Conservation (phyloP, 2,329 filamentous ascomycete species). For the Tolypocladium guangdongense region DNA sequence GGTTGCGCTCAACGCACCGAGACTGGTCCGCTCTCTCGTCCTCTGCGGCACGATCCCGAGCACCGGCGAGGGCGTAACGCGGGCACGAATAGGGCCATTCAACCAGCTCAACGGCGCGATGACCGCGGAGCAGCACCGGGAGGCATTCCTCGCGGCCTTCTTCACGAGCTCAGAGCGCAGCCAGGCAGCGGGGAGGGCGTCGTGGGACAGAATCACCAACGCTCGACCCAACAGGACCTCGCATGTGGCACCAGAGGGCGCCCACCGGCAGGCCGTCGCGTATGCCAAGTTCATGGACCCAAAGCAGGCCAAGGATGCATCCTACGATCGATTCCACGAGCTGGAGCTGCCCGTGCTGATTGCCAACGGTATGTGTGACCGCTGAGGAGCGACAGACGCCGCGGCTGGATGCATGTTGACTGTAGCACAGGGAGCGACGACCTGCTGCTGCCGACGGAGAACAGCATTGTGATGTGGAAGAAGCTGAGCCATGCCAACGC, state of each 20-base stretch:
- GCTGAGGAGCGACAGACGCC: background rate
- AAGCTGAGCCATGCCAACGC: slow-evolving; percentile 18
- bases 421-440: slow-evolving; percentile 19
- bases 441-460: slow-evolving; percentile 22
- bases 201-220: slow-evolving; percentile 22
- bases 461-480: slow-evolving; percentile 26
- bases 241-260: slow-evolving; percentile 14
- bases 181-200: slow-evolving; percentile 18
- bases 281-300: slow-evolving; percentile 25
- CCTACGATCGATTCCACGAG: slow-evolving; percentile 21
- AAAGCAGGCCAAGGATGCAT: slow-evolving; percentile 18
- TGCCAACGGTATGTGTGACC: slow-evolving; percentile 23
- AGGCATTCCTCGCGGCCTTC: slow-evolving; percentile 21
- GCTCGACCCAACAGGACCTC: slow-evolving; percentile 14
- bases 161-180: slow-evolving; percentile 21
- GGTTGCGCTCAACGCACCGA: slow-evolving; percentile 27
- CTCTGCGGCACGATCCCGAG: slow-evolving; percentile 33
- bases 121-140: slow-evolving; percentile 20
- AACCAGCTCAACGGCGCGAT: slow-evolving; percentile 18
- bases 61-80: slow-evolving; percentile 20
- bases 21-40: slow-evolving; percentile 27
- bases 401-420: background rate
- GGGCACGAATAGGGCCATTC: slow-evolving; percentile 19
- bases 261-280: slow-evolving; percentile 19
- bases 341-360: slow-evolving; percentile 25